Evolutionary conservation across 495 filamentous ascomycete species (phyloP), one percentile per base, ranked within the genome.

Genomic region (Endocarpon pusillum): DNA sequence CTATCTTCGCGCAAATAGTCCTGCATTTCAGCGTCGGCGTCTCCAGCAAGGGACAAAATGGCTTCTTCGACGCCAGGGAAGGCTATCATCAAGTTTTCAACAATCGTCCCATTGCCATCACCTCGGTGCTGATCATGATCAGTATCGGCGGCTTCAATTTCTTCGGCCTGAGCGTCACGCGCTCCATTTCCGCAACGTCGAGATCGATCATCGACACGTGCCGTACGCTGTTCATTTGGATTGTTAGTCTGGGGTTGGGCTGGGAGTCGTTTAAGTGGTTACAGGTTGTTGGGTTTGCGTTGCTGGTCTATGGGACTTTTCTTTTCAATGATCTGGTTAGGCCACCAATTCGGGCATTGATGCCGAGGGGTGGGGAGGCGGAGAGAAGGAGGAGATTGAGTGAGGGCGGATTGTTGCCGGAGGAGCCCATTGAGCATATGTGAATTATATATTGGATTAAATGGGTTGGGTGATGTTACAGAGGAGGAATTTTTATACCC

Each of bases 201-300:
- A 75, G 89, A 32, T 91, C 81, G 36, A 93, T 85, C 9, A 94
- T 97, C 43, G 89, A 97, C 51, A 97, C 91, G 1, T 94, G 85
- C 62, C 77, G 89, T 1, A 97, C 89, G 0, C 67, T 97, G 2
- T 96, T 96, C 65, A 96, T 97, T 59, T 97, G 89, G 89, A 66
- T 97, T 19, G 81, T 94, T 12, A 91, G 81, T 3, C 67, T 97
- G 7, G 84, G 78, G 4, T 68, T 97, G 0, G 85, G 89, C 34
- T 97, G 89, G 89, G 89, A 97, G 56, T 73, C 69, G 7, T 97
- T 97, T 71, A 97, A 96, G 59, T 94, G 85, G 79, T 67, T 97
- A 7, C 89, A 97, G 55, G 82, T 97, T 3, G 52, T 69, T 2
- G 89, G 89, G 2, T 97, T 97, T 48, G 76, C 48, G 0, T 54